Conservation (phyloP, 306 rosid genomes). For the Prunus mongolica region DNA sequence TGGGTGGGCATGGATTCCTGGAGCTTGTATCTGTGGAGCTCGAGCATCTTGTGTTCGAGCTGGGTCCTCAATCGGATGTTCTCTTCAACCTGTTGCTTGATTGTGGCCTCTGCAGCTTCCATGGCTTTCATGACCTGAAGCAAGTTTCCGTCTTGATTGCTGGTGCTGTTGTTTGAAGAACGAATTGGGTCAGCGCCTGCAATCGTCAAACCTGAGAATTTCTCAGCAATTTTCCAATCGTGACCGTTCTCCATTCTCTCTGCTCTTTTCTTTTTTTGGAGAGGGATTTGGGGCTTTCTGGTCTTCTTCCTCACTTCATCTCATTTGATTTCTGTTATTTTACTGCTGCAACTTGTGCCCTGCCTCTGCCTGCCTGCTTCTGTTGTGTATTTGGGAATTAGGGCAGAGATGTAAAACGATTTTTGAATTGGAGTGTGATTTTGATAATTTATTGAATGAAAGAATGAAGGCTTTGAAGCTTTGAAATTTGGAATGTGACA, state of each 20-base stretch:
- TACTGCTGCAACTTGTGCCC: neutral
- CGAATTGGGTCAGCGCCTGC: slow-evolving; percentile 22
- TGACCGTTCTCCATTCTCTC: slow-evolving; percentile 77
- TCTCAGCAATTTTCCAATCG: slow-evolving; percentile 59
- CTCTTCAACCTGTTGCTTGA: slow-evolving; percentile 89
- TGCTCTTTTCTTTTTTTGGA: neutral
- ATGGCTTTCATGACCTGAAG: slow-evolving; percentile 89
- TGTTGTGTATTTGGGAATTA: too few relatives aligned
- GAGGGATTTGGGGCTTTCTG: neutral
- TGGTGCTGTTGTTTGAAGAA: slow-evolving; percentile 29
- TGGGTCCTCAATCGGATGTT: slow-evolving; percentile 62
- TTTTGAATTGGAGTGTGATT: too few relatives aligned
- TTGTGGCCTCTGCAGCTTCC: slow-evolving; percentile 90
- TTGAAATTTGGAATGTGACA: too few relatives aligned
- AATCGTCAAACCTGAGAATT: slow-evolving; percentile 56
- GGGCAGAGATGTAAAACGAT: too few relatives aligned
- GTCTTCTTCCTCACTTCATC: neutral
- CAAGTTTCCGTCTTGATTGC: slow-evolving; percentile 55
- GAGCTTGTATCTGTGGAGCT: slow-evolving; percentile 57
- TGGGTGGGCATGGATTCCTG: slow-evolving; percentile 39
- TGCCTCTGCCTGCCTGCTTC: neutral
- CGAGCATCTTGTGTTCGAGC: slow-evolving; percentile 54
- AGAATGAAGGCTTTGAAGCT: too few relatives aligned
- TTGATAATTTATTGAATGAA: too few relatives aligned
- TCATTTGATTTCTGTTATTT: neutral